These are phyloP conservation scores for Porpolomopsis calyptriformis DNA, from an alignment of 768 basidiomycete species.

Conservation along the genomic window DNA sequence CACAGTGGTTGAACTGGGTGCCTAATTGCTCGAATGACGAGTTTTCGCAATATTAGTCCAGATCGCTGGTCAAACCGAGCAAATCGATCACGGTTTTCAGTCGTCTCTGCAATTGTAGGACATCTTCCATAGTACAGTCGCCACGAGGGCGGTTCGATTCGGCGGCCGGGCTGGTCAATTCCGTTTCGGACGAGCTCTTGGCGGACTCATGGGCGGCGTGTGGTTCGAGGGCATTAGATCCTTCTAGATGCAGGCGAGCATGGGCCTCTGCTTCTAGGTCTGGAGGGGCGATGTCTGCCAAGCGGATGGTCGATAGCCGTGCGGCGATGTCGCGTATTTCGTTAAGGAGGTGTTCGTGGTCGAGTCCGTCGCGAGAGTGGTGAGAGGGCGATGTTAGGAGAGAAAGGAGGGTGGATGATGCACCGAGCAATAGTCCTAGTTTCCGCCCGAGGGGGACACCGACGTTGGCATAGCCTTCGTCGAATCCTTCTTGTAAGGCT, in stretches of 20 bases:
- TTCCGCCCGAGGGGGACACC: slow-evolving; percentile 70
- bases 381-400: slow-evolving; percentile 32
- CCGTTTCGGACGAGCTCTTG: too few species aligned
- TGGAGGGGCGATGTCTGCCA: slow-evolving; percentile 61
- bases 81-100: not conserved
- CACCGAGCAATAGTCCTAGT: slow-evolving; percentile 69
- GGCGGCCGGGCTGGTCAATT: not conserved
- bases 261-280: slow-evolving; percentile 76
- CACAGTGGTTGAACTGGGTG: too few species aligned
- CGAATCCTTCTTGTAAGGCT: slow-evolving; percentile 83
- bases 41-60: too few species aligned
- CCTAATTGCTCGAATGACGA: too few species aligned
- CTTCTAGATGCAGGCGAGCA: slow-evolving; percentile 50
- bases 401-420: slow-evolving; percentile 49
- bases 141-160: not conserved
- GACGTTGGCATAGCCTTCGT: slow-evolving; percentile 63
- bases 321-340: slow-evolving; percentile 32
- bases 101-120: not conserved
- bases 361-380: not conserved
- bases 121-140: not conserved
- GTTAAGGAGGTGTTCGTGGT: not conserved
- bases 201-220: too few species aligned
- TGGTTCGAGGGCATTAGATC: not conserved
- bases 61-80: not conserved
- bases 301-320: slow-evolving; percentile 48